Evolutionary conservation across 2,329 filamentous ascomycete genomes (phyloP).

Genomic region (Rutstroemia sp.): DNA sequence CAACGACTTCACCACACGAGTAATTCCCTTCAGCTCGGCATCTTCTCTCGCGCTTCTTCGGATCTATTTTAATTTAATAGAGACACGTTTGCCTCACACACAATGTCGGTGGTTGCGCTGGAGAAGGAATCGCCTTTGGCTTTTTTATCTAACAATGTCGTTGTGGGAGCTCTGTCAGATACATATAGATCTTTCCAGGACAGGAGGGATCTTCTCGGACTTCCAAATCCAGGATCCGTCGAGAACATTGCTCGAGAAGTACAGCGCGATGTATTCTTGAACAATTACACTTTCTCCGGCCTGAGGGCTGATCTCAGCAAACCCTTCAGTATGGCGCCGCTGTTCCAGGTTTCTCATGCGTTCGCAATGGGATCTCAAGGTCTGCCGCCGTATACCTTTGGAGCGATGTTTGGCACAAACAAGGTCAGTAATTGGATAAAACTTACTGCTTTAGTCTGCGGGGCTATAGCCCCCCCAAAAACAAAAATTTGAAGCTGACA

Average conservation of each 20-base stretch:
- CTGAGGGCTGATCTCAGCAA: slow-evolving; percentile 95
- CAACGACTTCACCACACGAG: background rate
- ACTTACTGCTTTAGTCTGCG: background rate
- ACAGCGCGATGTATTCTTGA: slow-evolving; percentile 91
- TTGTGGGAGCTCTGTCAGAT: slow-evolving; percentile 64
- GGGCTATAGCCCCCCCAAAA: background rate
- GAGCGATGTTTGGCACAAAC: slow-evolving; percentile 85
- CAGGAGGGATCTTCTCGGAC: slow-evolving; percentile 77
- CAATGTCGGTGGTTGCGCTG: slow-evolving; percentile 26
- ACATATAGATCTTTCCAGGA: slow-evolving; percentile 76
- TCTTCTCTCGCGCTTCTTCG: background rate
- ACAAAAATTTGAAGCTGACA: slow-evolving; percentile 14
- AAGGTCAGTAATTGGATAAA: slow-evolving; percentile 53
- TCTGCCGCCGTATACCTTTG: slow-evolving; percentile 90
- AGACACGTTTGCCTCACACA: background rate
- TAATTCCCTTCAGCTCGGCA: slow-evolving; percentile 3
- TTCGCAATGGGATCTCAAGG: slow-evolving; percentile 88
- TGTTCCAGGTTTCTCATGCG: slow-evolving; percentile 97
- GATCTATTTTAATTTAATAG: background rate
- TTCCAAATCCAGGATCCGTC: slow-evolving; percentile 87
- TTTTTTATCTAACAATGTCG: slow-evolving; percentile 67
- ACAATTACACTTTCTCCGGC: slow-evolving; percentile 94
- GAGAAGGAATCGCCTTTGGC: slow-evolving; percentile 46
- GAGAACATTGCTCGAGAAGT: slow-evolving; percentile 88
- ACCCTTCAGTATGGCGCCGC: slow-evolving; percentile 83